Evolutionary conservation across 345 rosid genomes (phyloP).

Genomic region (Cardamine chenopodiifolia): DNA sequence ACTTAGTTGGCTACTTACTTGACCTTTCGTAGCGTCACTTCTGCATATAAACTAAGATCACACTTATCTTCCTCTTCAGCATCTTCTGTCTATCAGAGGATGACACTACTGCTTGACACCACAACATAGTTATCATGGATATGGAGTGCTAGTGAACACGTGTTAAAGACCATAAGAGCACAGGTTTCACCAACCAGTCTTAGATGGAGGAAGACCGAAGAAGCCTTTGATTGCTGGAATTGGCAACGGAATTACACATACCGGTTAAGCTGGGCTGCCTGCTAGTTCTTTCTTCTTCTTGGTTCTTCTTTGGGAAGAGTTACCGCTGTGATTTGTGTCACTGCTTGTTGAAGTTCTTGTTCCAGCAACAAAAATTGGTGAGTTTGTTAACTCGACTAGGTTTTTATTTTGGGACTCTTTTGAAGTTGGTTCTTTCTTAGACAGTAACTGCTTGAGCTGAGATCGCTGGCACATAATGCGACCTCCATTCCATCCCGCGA

Average conservation of each 20-base stretch:
- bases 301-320: slow-evolving; percentile 43
- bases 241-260: slow-evolving; percentile 1
- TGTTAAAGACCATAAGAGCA: slow-evolving; percentile 14
- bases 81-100: slow-evolving; percentile 23
- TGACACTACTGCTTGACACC: slow-evolving; percentile 25
- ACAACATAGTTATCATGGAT: slow-evolving; percentile 13
- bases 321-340: slow-evolving; percentile 35
- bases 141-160: slow-evolving; percentile 4
- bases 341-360: slow-evolving; percentile 44
- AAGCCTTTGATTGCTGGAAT: slow-evolving; percentile 19
- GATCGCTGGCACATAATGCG: slow-evolving; percentile 82
- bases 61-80: neutral
- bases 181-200: slow-evolving; percentile 27
- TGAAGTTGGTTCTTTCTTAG: slow-evolving; percentile 53
- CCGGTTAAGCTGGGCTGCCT: slow-evolving; percentile 52
- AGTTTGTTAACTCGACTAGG: slow-evolving; percentile 59
- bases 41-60: slow-evolving; percentile 25
- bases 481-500: slow-evolving; percentile 82
- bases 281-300: slow-evolving; percentile 57
- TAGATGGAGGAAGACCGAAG: slow-evolving; percentile 26
- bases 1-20: slow-evolving; percentile 25
- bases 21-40: slow-evolving; percentile 13
- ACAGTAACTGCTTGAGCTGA: slow-evolving; percentile 69
- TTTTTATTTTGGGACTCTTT: slow-evolving; percentile 46
- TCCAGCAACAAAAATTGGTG: slow-evolving; percentile 50